Conservation (phyloP, 768 basidiomycete genomes). For the Lactifluus hygrophoroides region DNA sequence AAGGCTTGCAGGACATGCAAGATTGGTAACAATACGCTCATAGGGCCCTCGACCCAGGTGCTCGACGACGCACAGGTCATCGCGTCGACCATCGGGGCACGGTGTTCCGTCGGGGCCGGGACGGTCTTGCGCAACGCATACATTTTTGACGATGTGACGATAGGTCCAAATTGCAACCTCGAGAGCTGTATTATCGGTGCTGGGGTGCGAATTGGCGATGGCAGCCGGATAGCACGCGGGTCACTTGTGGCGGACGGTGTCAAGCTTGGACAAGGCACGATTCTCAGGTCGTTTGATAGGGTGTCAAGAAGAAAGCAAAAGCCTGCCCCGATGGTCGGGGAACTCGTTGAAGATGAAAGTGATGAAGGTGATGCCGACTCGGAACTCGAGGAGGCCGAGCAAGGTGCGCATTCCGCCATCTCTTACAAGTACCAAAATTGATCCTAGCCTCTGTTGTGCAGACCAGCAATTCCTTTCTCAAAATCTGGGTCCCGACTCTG, state of each 20-base stretch:
- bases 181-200: slow-evolving; percentile 76
- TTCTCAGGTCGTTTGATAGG: slow-evolving; percentile 59
- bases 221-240: slow-evolving; percentile 59
- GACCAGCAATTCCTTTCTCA: slow-evolving; percentile 41
- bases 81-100: slow-evolving; percentile 70
- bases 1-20: slow-evolving; percentile 60
- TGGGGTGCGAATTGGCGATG: slow-evolving; percentile 62
- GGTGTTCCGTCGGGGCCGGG: slow-evolving; percentile 64
- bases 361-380: slow-evolving; percentile 31
- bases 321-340: slow-evolving; percentile 19
- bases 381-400: slow-evolving; percentile 60
- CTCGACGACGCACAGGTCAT: slow-evolving; percentile 56
- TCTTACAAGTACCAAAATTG: no score
- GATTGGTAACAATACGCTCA: slow-evolving; percentile 72
- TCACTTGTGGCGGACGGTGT: slow-evolving; percentile 80
- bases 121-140: slow-evolving; percentile 68
- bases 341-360: slow-evolving; percentile 25
- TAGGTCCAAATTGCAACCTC: slow-evolving; percentile 67
- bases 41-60: slow-evolving; percentile 71
- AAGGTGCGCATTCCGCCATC: slow-evolving; percentile 32
- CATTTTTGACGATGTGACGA: slow-evolving; percentile 67
- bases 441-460: slow-evolving; percentile 21
- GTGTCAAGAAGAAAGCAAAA: slow-evolving; percentile 47
- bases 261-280: slow-evolving; percentile 63
- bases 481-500: slow-evolving; percentile 57